Conservation (phyloP, 176 grass and related monocot genomes). For the Musa acuminata region DNA sequence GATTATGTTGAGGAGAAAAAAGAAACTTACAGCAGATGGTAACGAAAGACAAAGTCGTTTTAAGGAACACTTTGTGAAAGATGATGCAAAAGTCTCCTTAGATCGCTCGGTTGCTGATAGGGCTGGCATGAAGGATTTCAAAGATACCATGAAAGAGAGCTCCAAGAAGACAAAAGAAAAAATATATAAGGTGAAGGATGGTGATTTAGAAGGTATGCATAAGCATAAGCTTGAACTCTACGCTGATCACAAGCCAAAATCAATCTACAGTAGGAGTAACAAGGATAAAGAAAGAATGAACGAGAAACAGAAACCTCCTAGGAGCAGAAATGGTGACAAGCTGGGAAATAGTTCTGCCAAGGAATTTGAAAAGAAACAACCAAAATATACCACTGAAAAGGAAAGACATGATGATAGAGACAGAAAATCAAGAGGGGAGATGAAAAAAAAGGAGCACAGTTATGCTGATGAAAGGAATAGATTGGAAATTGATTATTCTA, state of each 20-base stretch:
- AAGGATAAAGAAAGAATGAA: conserved; percentile 32
- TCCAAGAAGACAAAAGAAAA: conserved; percentile 27
- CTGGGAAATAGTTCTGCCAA: conserved; percentile 34
- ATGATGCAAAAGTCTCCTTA: conserved; percentile 2
- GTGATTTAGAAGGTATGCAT: background rate
- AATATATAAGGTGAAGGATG: conserved; percentile 25
- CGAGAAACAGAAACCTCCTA: conserved; percentile 29
- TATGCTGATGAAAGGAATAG: conserved; percentile 18
- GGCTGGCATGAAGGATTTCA: conserved; percentile 28
- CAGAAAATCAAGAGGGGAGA: conserved; percentile 22
- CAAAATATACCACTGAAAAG: conserved; percentile 24
- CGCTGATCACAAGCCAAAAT: conserved; percentile 15
- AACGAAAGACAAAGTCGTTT: background rate
- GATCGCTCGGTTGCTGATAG: conserved; percentile 8
- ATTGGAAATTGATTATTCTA: conserved; percentile 35
- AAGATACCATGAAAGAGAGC: conserved; percentile 18
- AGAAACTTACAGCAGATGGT: conserved; percentile 24
- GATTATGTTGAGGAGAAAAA: conserved; percentile 62
- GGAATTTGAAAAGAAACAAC: conserved; percentile 36
- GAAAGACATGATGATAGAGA: conserved; percentile 38
- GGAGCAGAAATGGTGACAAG: conserved; percentile 31
- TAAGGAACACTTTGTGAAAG: conserved; percentile 16
- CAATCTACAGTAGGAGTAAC: conserved; percentile 15
- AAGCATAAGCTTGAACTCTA: conserved; percentile 1
- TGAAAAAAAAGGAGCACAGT: conserved; percentile 12